These are phyloP conservation scores for Elongisporangium undulatum DNA, from an alignment of 352 stramenopile species.

Conservation along the genomic window DNA sequence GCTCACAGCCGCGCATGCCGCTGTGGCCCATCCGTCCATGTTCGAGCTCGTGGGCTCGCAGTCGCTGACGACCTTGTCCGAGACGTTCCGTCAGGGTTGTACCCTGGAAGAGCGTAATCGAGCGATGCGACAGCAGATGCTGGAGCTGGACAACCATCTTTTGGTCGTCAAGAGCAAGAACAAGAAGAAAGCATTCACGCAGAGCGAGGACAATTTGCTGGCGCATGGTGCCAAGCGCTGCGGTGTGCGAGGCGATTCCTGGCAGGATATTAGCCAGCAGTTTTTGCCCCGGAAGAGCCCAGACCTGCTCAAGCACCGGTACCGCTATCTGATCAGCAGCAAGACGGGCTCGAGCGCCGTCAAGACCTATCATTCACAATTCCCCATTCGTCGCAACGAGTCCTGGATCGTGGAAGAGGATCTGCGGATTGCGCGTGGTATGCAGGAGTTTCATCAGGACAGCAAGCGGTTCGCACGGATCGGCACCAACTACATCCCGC, in stretches of 20 bases:
- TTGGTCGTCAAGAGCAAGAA: conserved; percentile 37
- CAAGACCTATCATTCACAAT: conserved; percentile 51
- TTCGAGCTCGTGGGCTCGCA: conserved; percentile 79
- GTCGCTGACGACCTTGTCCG: conserved; percentile 46
- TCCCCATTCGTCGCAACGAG: conserved; percentile 25
- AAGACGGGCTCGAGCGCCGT: conserved; percentile 56
- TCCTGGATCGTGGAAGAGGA: conserved; percentile 80
- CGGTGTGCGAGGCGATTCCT: conserved; percentile 40
- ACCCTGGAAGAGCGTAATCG: conserved; percentile 46
- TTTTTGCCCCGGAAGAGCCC: conserved; percentile 59
- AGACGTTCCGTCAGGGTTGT: conserved; percentile 34
- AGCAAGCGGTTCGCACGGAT: conserved; percentile 60
- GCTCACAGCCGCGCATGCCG: conserved; percentile 70
- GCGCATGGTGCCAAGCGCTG: conserved; percentile 66
- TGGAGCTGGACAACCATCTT: conserved; percentile 72
- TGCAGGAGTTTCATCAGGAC: conserved; percentile 61
- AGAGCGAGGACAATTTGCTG: conserved; percentile 59
- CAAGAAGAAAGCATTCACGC: conserved; percentile 46
- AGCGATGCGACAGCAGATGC: conserved; percentile 50
- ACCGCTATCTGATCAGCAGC: conserved; percentile 63
- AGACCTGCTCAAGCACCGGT: conserved; percentile 49
- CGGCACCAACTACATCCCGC: conserved; percentile 48
- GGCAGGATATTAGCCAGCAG: conserved; percentile 53
- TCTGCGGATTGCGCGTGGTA: conserved; percentile 61
- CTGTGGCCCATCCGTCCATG: conserved; percentile 79